These are phyloP conservation scores for Rhizopogon vinicolor DNA, from an alignment of 768 basidiomycete species.

Conservation along the genomic window DNA sequence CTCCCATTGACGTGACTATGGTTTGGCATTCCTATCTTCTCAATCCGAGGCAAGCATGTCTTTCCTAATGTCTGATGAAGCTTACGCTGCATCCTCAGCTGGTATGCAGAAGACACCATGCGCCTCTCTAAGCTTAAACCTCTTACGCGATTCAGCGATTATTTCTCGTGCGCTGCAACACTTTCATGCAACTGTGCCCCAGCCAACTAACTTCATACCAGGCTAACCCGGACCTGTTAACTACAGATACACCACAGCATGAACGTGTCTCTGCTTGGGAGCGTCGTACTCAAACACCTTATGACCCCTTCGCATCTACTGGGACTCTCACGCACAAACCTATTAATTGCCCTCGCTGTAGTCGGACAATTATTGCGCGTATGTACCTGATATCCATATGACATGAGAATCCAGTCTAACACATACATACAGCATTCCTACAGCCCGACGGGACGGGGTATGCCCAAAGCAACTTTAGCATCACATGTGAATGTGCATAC, in stretches of 20 bases:
- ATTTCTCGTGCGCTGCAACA: slow-evolving; percentile 11
- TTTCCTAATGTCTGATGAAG: neutral
- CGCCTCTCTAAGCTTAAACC: neutral
- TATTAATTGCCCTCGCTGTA: slow-evolving; percentile 28
- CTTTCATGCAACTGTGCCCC: neutral
- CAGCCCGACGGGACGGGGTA: slow-evolving; percentile 38
- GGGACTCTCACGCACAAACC: slow-evolving; percentile 11
- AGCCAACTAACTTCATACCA: neutral
- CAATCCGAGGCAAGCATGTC: slow-evolving; percentile 27
- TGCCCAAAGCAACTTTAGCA: slow-evolving; percentile 35
- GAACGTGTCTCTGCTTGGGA: slow-evolving; percentile 5
- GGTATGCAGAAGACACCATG: slow-evolving; percentile 19
- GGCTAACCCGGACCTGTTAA: neutral
- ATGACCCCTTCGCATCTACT: slow-evolving; percentile 24
- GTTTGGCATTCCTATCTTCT: slow-evolving; percentile 37
- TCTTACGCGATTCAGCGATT: slow-evolving; percentile 2
- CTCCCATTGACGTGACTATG: slow-evolving; percentile 36
- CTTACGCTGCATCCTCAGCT: slow-evolving; percentile 7
- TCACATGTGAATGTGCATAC: slow-evolving; percentile 31
- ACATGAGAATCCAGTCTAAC: neutral
- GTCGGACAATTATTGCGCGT: slow-evolving; percentile 14
- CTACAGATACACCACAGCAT: neutral
- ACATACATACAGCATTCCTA: slow-evolving; percentile 30
- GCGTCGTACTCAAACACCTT: slow-evolving; percentile 11
- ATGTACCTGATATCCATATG: neutral